Evolutionary conservation across 371 early-diverging fungal species (phyloP).

Genomic region (Apophysomyces elegans): DNA sequence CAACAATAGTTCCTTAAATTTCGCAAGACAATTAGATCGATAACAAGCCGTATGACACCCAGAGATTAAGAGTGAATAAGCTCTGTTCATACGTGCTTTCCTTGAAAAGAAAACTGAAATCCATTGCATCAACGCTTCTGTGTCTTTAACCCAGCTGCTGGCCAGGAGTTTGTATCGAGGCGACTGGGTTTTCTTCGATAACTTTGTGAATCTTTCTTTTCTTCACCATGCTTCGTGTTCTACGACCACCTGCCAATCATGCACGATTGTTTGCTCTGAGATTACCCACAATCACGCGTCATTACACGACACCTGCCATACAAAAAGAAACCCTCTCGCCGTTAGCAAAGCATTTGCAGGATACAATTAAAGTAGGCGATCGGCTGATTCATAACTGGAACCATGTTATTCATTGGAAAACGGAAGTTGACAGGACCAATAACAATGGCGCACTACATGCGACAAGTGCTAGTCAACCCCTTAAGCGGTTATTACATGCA

Average conservation of each 20-base stretch:
- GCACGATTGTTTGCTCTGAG: background rate
- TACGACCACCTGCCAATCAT: background rate
- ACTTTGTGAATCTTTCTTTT: background rate
- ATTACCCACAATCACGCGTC: background rate
- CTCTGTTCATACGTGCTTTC: no score
- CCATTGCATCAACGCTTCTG: no score
- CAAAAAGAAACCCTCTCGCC: slow-evolving; percentile 62
- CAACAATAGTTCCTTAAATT: no score
- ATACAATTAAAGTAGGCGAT: slow-evolving; percentile 60
- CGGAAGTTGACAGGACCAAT: slow-evolving; percentile 80
- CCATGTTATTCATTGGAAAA: slow-evolving; percentile 3
- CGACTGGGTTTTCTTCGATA: slow-evolving; percentile 1
- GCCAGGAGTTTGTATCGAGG: no score
- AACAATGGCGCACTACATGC: slow-evolving; percentile 88
- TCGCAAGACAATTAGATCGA: no score
- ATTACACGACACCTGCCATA: background rate
- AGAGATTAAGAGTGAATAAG: no score
- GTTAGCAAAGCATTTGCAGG: slow-evolving; percentile 64
- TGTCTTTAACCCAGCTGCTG: no score
- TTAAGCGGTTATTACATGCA: slow-evolving; percentile 92
- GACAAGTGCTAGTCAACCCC: slow-evolving; percentile 87
- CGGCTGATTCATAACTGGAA: background rate
- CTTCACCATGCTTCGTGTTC: background rate
- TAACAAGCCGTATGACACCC: no score
- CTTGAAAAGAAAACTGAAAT: no score